Conservation (phyloP, 495 filamentous ascomycete genomes). For the Aspergillus campestris region DNA sequence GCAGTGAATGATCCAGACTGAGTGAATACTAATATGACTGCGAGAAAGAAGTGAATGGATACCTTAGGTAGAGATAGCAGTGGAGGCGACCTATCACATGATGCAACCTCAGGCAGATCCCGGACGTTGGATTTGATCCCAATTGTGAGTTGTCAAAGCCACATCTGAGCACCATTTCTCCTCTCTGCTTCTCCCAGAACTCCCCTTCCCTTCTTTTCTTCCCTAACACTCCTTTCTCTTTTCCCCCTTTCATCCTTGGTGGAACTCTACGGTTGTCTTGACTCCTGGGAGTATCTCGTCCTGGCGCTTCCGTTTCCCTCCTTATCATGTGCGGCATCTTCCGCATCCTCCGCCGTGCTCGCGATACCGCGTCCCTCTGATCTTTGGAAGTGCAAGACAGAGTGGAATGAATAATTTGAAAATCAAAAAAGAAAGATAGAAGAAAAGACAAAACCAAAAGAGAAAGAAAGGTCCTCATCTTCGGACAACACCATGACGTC, state of each 20-base stretch:
- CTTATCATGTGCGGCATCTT: slow-evolving; percentile 33
- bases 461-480: not conserved
- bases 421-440: not conserved
- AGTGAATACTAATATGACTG: too few relatives aligned
- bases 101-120: slow-evolving; percentile 12
- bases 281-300: slow-evolving; percentile 20
- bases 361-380: slow-evolving; percentile 28
- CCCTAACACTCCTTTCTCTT: slow-evolving; percentile 3
- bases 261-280: slow-evolving; percentile 2
- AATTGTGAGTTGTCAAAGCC: slow-evolving; percentile 18
- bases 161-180: slow-evolving; percentile 1
- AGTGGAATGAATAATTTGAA: not conserved
- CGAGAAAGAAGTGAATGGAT: too few relatives aligned
- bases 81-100: slow-evolving; percentile 18
- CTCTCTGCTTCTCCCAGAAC: slow-evolving; percentile 3
- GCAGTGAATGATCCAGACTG: too few relatives aligned
- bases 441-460: not conserved
- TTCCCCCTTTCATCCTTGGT: slow-evolving; percentile 4
- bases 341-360: slow-evolving; percentile 19
- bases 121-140: slow-evolving; percentile 13
- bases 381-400: not conserved
- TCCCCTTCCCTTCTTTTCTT: slow-evolving; percentile 5
- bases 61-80: too few relatives aligned
- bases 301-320: slow-evolving; percentile 11
- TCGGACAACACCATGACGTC: not conserved